Evolutionary conservation across 345 rosid species (phyloP).

Genomic region (Combretum micranthum): DNA sequence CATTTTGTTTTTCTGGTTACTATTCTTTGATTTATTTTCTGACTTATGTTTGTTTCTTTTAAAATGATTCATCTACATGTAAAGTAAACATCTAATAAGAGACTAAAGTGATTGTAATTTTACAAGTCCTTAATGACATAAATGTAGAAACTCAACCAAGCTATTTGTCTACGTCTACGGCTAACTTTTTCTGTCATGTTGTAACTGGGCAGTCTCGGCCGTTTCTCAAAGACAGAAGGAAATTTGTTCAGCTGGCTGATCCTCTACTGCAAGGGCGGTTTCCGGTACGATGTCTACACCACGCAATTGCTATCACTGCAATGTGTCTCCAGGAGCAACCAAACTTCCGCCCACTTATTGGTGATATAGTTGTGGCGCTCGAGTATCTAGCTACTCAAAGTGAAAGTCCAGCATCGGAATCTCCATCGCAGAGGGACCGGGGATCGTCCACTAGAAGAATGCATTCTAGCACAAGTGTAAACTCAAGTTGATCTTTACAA

Average conservation of each 20-base stretch:
- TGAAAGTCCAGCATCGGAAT: slow-evolving; percentile 5
- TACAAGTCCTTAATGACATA: no score
- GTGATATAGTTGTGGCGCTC: slow-evolving; percentile 86
- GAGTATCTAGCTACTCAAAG: slow-evolving; percentile 58
- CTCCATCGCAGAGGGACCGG: not conserved
- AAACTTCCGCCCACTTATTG: slow-evolving; percentile 67
- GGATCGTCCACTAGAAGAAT: not conserved
- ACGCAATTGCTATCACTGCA: slow-evolving; percentile 75
- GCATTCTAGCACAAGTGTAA: slow-evolving; percentile 10
- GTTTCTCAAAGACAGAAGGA: slow-evolving; percentile 66
- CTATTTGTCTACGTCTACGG: no score
- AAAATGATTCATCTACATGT: no score
- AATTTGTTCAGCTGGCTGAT: slow-evolving; percentile 59
- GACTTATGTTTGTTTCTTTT: no score
- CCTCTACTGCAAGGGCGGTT: slow-evolving; percentile 60
- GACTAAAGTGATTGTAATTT: no score
- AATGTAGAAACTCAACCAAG: no score
- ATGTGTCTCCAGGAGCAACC: slow-evolving; percentile 98
- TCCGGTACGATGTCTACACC: slow-evolving; percentile 78
- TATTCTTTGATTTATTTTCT: no score
- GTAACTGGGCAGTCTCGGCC: slow-evolving; percentile 51
- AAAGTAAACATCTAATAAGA: no score
- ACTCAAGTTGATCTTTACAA: slow-evolving; percentile 10
- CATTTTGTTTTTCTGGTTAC: no score
- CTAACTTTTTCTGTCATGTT: not conserved